Evolutionary conservation across 2,329 filamentous ascomycete species (phyloP).

Genomic region (Exutisphaerella laricina): DNA sequence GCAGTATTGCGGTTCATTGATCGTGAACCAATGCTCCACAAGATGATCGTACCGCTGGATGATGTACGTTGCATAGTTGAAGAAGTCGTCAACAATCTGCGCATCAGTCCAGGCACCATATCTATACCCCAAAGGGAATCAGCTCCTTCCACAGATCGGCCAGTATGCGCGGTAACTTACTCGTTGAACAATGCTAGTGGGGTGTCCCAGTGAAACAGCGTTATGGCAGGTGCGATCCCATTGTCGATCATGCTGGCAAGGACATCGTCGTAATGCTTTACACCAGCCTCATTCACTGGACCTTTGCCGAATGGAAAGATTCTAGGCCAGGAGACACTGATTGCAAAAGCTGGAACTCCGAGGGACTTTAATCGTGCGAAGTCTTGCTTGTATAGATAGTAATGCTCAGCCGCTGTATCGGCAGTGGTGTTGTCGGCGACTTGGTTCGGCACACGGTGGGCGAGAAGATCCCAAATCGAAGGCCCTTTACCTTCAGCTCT

Average conservation of each 20-base stretch:
- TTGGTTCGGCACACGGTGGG: too few relatives aligned
- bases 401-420: too few relatives aligned
- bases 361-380: too few relatives aligned
- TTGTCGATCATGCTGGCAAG: slow-evolving; percentile 41
- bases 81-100: slow-evolving; percentile 34
- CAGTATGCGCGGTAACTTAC: slow-evolving; percentile 12
- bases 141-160: neutral
- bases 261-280: slow-evolving; percentile 47
- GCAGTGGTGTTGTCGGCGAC: too few relatives aligned
- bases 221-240: slow-evolving; percentile 43
- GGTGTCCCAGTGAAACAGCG: slow-evolving; percentile 41
- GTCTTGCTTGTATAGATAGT: too few relatives aligned
- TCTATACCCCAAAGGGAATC: neutral
- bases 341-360: too few relatives aligned
- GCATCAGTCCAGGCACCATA: too few relatives aligned
- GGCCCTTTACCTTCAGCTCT: too few relatives aligned
- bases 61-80: slow-evolving; percentile 37
- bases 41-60: slow-evolving; percentile 37
- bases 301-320: slow-evolving; percentile 43
- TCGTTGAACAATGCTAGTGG: slow-evolving; percentile 33
- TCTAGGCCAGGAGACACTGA: too few relatives aligned
- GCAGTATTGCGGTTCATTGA: slow-evolving; percentile 45
- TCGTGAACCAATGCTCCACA: slow-evolving; percentile 38
- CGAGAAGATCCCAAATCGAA: too few relatives aligned
- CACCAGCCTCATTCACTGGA: slow-evolving; percentile 43